phyloP scores from a whole-genome alignment of 805 yeast species.

The Wickerhamiella galacta region DNA sequence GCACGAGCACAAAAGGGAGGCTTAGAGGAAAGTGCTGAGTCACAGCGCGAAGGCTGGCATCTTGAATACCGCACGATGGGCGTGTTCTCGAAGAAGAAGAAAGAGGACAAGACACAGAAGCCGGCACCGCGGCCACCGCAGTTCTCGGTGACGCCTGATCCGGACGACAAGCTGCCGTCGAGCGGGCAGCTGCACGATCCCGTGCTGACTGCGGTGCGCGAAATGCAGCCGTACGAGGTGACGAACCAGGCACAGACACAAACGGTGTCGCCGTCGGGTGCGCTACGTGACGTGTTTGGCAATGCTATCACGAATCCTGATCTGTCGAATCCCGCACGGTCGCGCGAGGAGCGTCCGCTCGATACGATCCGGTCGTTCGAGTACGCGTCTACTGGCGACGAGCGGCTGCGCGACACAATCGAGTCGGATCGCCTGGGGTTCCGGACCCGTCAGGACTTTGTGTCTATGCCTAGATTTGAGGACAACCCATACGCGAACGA shows the following conservation, averaged over 20 bases:
- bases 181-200: conserved; percentile 58
- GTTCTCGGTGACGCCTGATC: conserved; percentile 2
- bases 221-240: conserved; percentile 87
- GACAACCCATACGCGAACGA: conserved; percentile 22
- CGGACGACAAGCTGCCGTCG: conserved; percentile 17
- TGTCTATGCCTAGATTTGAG: conserved; percentile 41
- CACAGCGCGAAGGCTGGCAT: too few species aligned
- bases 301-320: conserved; percentile 63
- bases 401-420: conserved; percentile 56
- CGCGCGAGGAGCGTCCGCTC: conserved; percentile 88
- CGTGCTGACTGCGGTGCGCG: conserved; percentile 82
- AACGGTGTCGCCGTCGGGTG: conserved; percentile 32
- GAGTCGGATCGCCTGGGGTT: conserved; percentile 72
- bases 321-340: conserved; percentile 80
- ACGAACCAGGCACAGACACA: conserved; percentile 23
- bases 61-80: conserved; percentile 16
- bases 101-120: conserved; percentile 18
- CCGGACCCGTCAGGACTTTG: conserved; percentile 50
- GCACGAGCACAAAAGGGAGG: too few species aligned
- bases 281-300: conserved; percentile 73
- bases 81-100: conserved; percentile 13
- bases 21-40: too few species aligned
- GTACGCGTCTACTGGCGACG: conserved; percentile 85
- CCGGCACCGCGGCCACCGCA: too few species aligned
- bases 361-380: conserved; percentile 92